Evolutionary conservation across 2,329 filamentous ascomycete genomes (phyloP).

Genomic region (Dothistroma pini): DNA sequence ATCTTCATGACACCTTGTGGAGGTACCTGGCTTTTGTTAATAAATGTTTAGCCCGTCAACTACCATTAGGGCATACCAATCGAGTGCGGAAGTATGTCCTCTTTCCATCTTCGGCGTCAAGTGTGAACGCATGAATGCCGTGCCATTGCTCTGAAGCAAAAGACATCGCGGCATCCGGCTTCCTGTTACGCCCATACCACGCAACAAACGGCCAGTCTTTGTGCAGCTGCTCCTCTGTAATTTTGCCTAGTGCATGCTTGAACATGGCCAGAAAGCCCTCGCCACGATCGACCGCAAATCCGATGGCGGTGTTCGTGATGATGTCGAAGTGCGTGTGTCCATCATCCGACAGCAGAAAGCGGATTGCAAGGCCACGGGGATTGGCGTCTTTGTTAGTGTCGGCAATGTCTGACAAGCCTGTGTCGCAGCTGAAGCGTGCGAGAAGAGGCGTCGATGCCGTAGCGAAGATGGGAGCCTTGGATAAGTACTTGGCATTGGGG

Average conservation of each 20-base stretch:
- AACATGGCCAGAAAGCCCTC: constrained; percentile 50
- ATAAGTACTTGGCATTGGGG: constrained; percentile 40
- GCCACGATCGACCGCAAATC: constrained; percentile 44
- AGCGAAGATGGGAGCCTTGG: constrained; percentile 17
- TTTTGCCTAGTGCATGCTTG: constrained; percentile 36
- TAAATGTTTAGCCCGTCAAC: too few species aligned
- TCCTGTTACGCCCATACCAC: constrained; percentile 46
- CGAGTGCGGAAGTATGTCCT: constrained; percentile 40
- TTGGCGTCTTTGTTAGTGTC: constrained; percentile 17
- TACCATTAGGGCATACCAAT: too few species aligned
- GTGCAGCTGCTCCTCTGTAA: constrained; percentile 42
- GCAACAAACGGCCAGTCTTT: constrained; percentile 43
- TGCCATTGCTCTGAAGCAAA: constrained; percentile 49
- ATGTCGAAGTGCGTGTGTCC: constrained; percentile 20
- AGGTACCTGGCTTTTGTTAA: constrained; percentile 46
- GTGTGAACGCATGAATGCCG: constrained; percentile 48
- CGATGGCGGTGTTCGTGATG: constrained; percentile 20
- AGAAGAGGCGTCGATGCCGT: constrained; percentile 12
- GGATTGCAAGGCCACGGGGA: constrained; percentile 41
- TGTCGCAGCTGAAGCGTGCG: constrained; percentile 18
- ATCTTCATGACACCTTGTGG: constrained; percentile 37
- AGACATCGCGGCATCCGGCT: constrained; percentile 44
- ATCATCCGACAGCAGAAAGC: constrained; percentile 18
- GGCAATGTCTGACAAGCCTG: constrained; percentile 17
- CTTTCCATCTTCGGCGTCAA: constrained; percentile 40